Evolutionary conservation across 768 basidiomycete genomes (phyloP).

Genomic region (Kwoniella botswanensis): DNA sequence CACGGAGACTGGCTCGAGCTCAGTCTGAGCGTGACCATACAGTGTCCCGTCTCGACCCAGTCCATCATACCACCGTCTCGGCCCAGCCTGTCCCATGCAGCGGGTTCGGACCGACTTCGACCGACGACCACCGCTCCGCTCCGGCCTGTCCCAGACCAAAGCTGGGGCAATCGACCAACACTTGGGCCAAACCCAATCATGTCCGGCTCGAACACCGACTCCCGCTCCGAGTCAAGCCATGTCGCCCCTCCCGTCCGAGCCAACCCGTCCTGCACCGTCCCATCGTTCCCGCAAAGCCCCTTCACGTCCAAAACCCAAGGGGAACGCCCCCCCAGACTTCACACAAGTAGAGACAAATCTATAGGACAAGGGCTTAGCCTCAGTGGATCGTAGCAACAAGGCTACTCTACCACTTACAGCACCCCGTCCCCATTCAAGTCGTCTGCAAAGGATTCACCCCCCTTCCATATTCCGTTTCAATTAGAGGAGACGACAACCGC

Average conservation of each 20-base stretch:
- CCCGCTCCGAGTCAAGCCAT: too few species aligned
- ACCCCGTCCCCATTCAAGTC: slow-evolving; percentile 72
- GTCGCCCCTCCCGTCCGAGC: background rate
- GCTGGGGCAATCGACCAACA: background rate
- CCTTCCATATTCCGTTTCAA: slow-evolving; percentile 71
- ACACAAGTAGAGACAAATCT: slow-evolving; percentile 63
- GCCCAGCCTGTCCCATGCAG: too few species aligned
- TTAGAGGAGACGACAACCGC: slow-evolving; percentile 63
- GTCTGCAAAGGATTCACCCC: slow-evolving; percentile 74
- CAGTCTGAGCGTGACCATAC: background rate
- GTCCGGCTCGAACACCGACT: background rate
- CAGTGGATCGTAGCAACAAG: slow-evolving; percentile 77
- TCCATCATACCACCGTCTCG: too few species aligned
- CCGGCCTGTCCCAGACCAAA: too few species aligned
- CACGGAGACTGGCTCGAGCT: too few species aligned
- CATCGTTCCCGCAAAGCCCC: too few species aligned
- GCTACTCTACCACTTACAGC: slow-evolving; percentile 78
- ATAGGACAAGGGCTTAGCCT: slow-evolving; percentile 76
- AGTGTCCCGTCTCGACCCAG: background rate
- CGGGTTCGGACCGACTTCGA: too few species aligned
- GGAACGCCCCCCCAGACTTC: slow-evolving; percentile 19
- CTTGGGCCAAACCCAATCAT: background rate
- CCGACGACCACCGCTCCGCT: too few species aligned
- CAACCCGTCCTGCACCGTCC: background rate
- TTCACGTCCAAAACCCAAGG: background rate